Conservation (phyloP, 2,329 filamentous ascomycete species). For the Chalara sp. region DNA sequence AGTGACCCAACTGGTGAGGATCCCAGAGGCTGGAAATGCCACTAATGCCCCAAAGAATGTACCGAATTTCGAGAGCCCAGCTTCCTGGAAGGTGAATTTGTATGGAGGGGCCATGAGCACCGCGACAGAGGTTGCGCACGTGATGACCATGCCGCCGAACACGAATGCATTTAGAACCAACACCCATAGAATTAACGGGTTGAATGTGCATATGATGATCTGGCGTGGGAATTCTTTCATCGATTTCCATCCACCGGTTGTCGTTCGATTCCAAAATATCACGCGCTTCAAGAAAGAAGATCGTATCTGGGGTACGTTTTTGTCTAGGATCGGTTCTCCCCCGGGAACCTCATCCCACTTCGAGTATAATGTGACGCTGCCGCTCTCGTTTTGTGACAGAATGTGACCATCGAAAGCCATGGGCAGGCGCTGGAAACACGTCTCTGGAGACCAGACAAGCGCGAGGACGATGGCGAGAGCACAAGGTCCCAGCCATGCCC, state of each 20-base stretch:
- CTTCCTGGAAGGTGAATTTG: slow-evolving; percentile 4
- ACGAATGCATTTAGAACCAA: background rate
- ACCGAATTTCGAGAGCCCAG: slow-evolving; percentile 6
- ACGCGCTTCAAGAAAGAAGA: background rate
- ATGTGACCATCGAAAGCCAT: slow-evolving; percentile 35
- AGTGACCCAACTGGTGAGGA: background rate
- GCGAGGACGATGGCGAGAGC: slow-evolving; percentile 22
- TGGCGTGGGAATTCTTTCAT: slow-evolving; percentile 8
- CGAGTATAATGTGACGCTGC: slow-evolving; percentile 30
- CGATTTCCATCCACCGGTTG: slow-evolving; percentile 6
- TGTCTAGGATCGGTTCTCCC: slow-evolving; percentile 8
- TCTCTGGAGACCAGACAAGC: slow-evolving; percentile 30
- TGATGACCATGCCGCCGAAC: background rate
- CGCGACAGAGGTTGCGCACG: slow-evolving; percentile 1
- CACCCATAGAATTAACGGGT: background rate
- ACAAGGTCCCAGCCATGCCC: slow-evolving; percentile 23
- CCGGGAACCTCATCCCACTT: slow-evolving; percentile 24
- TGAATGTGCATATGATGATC: background rate
- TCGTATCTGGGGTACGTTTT: slow-evolving; percentile 1
- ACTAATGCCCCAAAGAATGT: slow-evolving; percentile 2
- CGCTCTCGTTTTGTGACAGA: slow-evolving; percentile 30
- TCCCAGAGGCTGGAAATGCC: slow-evolving; percentile 6
- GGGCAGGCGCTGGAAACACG: slow-evolving; percentile 33
- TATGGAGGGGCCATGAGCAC: slow-evolving; percentile 8
- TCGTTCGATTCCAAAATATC: slow-evolving; percentile 5